Evolutionary conservation across 2,329 filamentous ascomycete genomes (phyloP).

Genomic region (Colletotrichum costaricense): DNA sequence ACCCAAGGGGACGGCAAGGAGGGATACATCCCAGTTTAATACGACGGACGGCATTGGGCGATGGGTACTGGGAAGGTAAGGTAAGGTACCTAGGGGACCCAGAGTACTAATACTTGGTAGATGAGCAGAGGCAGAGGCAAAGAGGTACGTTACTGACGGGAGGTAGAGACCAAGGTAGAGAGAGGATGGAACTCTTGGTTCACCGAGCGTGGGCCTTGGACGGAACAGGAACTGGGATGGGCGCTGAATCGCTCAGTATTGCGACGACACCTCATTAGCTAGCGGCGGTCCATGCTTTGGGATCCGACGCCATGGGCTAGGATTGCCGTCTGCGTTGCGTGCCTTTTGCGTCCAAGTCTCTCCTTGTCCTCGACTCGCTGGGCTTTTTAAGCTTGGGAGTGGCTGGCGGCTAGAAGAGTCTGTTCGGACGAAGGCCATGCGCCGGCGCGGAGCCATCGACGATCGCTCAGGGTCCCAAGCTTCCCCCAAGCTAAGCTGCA

Average conservation of each 20-base stretch:
- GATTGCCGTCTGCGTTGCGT: conserved; percentile 6
- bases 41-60: background rate
- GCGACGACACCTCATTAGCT: conserved; percentile 16
- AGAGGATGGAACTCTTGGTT: background rate
- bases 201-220: background rate
- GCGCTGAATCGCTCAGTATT: conserved; percentile 14
- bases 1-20: background rate
- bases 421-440: background rate
- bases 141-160: background rate
- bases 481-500: background rate
- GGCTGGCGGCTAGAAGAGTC: conserved; percentile 1
- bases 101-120: background rate
- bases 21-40: conserved; percentile 3
- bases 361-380: conserved; percentile 7
- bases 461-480: background rate
- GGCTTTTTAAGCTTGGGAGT: background rate
- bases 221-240: conserved; percentile 18
- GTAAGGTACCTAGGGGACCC: background rate
- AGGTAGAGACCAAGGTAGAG: too few relatives aligned
- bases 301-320: conserved; percentile 22
- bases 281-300: conserved; percentile 20
- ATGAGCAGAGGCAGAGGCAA: background rate
- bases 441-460: background rate
- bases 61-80: too few relatives aligned
- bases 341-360: background rate